Conservation (phyloP, 805 yeast species). For the Candida piceae region DNA sequence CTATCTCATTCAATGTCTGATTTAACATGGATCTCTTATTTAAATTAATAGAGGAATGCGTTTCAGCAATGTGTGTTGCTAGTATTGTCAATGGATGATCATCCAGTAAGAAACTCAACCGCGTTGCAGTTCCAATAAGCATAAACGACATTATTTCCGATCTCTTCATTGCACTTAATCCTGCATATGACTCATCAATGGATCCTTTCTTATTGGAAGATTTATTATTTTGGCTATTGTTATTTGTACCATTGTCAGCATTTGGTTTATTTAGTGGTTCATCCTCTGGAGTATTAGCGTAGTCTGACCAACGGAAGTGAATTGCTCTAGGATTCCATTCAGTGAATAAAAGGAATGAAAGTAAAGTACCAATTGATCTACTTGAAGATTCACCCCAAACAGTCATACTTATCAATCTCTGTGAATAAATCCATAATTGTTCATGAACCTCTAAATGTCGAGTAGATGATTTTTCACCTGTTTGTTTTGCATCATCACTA, state of each 20-base stretch:
- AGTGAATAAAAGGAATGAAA: conserved; percentile 77
- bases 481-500: neutral
- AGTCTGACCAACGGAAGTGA: conserved; percentile 83
- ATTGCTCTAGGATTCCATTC: conserved; percentile 97
- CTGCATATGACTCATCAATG: conserved; percentile 53
- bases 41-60: conserved; percentile 74
- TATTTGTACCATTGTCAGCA: neutral
- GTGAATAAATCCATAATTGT: conserved; percentile 79
- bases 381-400: conserved; percentile 94
- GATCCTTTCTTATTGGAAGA: conserved; percentile 16
- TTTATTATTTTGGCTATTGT: too few relatives aligned
- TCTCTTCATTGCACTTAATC: conserved; percentile 78
- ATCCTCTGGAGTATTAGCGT: conserved; percentile 61
- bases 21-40: conserved; percentile 75
- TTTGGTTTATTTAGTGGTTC: conserved; percentile 12
- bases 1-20: conserved; percentile 65
- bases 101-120: conserved; percentile 80
- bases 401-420: conserved; percentile 72
- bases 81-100: conserved; percentile 67
- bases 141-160: conserved; percentile 92
- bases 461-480: conserved; percentile 4
- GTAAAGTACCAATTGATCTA: conserved; percentile 78
- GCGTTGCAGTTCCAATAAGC: conserved; percentile 81
- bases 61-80: conserved; percentile 82
- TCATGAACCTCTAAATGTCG: conserved; percentile 65